phyloP scores from a whole-genome alignment of 768 basidiomycete species.

The Kwoniella newhampshirensis region DNA sequence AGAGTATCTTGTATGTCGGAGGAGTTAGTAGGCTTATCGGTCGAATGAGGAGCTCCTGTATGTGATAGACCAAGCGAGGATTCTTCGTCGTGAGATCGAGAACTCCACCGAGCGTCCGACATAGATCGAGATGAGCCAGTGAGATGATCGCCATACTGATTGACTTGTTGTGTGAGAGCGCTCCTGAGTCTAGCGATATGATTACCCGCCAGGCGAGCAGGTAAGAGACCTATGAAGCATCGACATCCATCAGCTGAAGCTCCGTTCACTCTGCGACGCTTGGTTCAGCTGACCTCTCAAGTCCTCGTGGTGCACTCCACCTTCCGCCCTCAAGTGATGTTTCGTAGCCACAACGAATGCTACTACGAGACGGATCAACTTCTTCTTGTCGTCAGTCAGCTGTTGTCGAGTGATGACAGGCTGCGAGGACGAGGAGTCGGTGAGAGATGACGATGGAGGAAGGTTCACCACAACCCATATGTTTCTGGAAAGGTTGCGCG shows the following conservation, averaged over 20 bases:
- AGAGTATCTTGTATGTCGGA: no score
- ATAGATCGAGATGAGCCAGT: conserved; percentile 6
- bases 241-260: neutral
- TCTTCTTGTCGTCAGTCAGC: conserved; percentile 60
- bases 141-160: neutral
- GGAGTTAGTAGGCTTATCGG: no score
- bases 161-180: neutral
- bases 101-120: neutral
- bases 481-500: conserved; percentile 42
- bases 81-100: conserved; percentile 26
- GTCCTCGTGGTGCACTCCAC: conserved; percentile 78
- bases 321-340: conserved; percentile 57
- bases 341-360: conserved; percentile 71
- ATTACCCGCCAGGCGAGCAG: conserved; percentile 34
- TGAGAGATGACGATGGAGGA: conserved; percentile 41
- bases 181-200: conserved; percentile 17
- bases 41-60: no score
- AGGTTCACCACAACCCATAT: conserved; percentile 60
- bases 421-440: conserved; percentile 54
- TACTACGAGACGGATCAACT: conserved; percentile 67
- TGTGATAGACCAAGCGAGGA: conserved; percentile 13
- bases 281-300: conserved; percentile 60
- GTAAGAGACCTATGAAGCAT: conserved; percentile 60
- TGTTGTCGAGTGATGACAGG: conserved; percentile 42
- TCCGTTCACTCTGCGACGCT: no score